Percentiles rank a stretch among this genome's conserved stretches.
phyloP scores from a whole-genome alignment of 257 asterid genomes.

The Gardenia jasminoides region DNA sequence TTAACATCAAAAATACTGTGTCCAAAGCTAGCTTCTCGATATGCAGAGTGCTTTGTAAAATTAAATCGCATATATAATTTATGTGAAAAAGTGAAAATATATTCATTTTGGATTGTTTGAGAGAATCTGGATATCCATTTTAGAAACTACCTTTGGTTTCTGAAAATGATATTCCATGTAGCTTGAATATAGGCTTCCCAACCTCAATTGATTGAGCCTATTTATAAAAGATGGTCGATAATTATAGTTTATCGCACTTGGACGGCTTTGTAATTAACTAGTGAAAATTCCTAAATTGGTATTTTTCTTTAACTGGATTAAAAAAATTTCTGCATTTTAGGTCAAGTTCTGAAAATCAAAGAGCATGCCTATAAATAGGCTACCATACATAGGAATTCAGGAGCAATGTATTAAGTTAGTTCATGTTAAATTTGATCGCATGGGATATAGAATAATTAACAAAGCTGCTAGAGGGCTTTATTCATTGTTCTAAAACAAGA shows the following conservation, averaged over 20 bases:
- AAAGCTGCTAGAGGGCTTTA: no score
- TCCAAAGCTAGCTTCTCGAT: slow-evolving; percentile 62
- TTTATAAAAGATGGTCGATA: no score
- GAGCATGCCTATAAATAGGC: neutral
- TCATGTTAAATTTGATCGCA: no score
- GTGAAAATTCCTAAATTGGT: no score
- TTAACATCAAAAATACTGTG: slow-evolving; percentile 55
- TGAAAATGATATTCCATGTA: no score
- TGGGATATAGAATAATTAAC: no score
- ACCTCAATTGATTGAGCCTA: neutral
- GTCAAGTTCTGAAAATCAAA: neutral
- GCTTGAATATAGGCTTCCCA: neutral
- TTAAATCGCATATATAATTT: neutral
- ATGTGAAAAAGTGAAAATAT: neutral
- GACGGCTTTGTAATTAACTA: neutral
- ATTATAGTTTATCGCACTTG: neutral
- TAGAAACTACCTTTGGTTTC: no score
- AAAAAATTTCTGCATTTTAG: neutral
- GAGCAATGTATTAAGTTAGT: no score
- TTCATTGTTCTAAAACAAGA: no score
- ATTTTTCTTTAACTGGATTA: neutral
- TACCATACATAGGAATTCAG: no score
- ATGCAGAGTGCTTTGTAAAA: slow-evolving; percentile 31
- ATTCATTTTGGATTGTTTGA: neutral
- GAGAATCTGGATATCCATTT: neutral